Evolutionary conservation across 2,329 filamentous ascomycete species (phyloP), one percentile per base, ranked within the genome.

Genomic region (Cladosporium oxysporum): DNA sequence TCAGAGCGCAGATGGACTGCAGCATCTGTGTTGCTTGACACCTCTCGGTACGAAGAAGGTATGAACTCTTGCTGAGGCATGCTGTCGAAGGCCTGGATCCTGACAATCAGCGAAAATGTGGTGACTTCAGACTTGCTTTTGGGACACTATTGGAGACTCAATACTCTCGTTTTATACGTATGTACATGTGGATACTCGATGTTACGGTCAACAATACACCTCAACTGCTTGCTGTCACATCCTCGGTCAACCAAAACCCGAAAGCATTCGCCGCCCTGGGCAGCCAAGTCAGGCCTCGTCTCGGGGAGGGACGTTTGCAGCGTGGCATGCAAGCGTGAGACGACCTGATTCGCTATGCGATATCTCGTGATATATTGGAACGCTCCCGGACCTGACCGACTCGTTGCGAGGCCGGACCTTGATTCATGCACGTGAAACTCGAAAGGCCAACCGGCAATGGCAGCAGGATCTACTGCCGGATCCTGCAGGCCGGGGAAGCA

Each of bases 31-130:
- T 69, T 59, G 53, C 71, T 67, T 59, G 73, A 69, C 66, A 67
- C 66, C 66, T 64, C 63, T 14, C 67, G 68, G 71, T 79, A 80
- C 62, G 76, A 67, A 65, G 75, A 71, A 5, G 78, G 78, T 49
- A 81, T 78, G 60, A 76, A 76, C 72, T 85, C 83, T 68, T 80
- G 77, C 70, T 85, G 83, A 69, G 81, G 82, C 83, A 85, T 75
- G 12, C 62, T 69, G 62, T 3, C 37, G 33, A 47, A 8, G 8
- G 41, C 8, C 3, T 47, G n/a, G n/a, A 47, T 47, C 41, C n/a
- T 47, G n/a, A 10, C 18, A 47, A 21, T 2, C 14, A 47, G 10
- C 3, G 41, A n/a, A 47, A 3, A 16, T 10, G 41, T 47, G 4
- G n/a, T 47, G 41, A 4, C 41, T 47, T 23, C 41, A 23, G 11